These are phyloP conservation scores for Speleostelium caveatum DNA, from an alignment of 78 protist species.

Conservation along the genomic window DNA sequence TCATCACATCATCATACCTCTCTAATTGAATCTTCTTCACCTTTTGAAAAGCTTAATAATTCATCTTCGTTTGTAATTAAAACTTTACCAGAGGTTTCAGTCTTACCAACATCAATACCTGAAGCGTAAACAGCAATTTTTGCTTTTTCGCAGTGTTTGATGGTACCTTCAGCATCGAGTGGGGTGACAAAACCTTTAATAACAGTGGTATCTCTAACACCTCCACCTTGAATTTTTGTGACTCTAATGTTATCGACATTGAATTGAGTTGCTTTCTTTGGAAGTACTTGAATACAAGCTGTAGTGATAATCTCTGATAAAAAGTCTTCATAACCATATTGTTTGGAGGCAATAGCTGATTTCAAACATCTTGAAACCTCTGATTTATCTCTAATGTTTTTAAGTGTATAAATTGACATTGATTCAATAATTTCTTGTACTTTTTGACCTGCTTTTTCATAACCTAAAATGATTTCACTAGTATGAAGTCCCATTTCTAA, in stretches of 20 bases:
- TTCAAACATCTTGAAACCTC: slow-evolving; percentile 79
- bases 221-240: slow-evolving; percentile 96
- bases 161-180: slow-evolving; percentile 88
- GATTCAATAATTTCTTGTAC: slow-evolving; percentile 84
- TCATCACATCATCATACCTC: too few relatives aligned
- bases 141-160: slow-evolving; percentile 88
- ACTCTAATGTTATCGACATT: slow-evolving; percentile 99
- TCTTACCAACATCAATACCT: slow-evolving; percentile 92
- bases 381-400: slow-evolving; percentile 39
- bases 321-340: slow-evolving; percentile 94
- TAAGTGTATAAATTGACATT: slow-evolving; percentile 15
- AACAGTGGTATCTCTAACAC: slow-evolving; percentile 85
- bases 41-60: slow-evolving; percentile 85
- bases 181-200: slow-evolving; percentile 95
- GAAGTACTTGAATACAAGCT: slow-evolving; percentile 92
- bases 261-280: slow-evolving; percentile 91
- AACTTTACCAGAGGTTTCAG: slow-evolving; percentile 99
- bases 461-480: slow-evolving; percentile 95
- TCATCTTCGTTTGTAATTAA: slow-evolving; percentile 95
- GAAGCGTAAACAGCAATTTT: slow-evolving; percentile 95
- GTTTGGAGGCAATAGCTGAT: slow-evolving; percentile 94
- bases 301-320: slow-evolving; percentile 90
- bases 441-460: slow-evolving; percentile 86
- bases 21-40: slow-evolving; percentile 94
- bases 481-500: slow-evolving; percentile 94